Percentiles rank a stretch among this genome's conserved stretches.
Evolutionary conservation across 2,329 filamentous ascomycete genomes (phyloP).

Genomic region (Scedosporium minutisporum): DNA sequence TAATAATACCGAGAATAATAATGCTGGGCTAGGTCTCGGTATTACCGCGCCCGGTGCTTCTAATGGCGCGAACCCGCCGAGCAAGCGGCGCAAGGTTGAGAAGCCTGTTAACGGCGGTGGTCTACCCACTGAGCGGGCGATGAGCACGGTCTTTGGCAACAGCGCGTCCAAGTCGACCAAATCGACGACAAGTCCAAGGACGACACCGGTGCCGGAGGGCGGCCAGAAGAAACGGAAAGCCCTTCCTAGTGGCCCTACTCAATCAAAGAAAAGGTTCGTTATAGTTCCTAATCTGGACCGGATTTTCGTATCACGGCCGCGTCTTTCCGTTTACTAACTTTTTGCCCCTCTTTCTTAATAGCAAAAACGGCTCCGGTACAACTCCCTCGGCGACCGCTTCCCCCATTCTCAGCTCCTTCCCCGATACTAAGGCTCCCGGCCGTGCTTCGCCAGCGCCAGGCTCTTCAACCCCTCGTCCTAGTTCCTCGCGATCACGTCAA

Average conservation of each 20-base stretch:
- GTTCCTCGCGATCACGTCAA: conserved; percentile 63
- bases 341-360: conserved; percentile 8
- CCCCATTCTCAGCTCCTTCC: conserved; percentile 59
- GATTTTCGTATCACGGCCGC: neutral
- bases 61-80: conserved; percentile 44
- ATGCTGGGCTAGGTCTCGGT: conserved; percentile 50
- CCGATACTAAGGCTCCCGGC: conserved; percentile 44
- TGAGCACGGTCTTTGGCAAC: conserved; percentile 46
- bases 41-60: conserved; percentile 47
- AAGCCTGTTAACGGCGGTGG: conserved; percentile 32
- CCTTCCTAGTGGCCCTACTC: conserved; percentile 54
- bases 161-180: conserved; percentile 16
- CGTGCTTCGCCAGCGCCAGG: conserved; percentile 52
- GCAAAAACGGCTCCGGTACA: conserved; percentile 30
- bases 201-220: conserved; percentile 56
- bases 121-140: conserved; percentile 55
- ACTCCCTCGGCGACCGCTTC: conserved; percentile 69
- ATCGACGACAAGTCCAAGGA: conserved; percentile 53
- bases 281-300: neutral
- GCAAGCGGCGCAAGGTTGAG: conserved; percentile 76
- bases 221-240: conserved; percentile 62
- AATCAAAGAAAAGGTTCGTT: conserved; percentile 68
- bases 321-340: neutral
- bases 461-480: conserved; percentile 45
- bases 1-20: conserved; percentile 34